A percentile compares a stretch with the other conserved stretches of the same genome.
Conservation (phyloP, 2,329 filamentous ascomycete species). For the Raffaelea albimanens region DNA sequence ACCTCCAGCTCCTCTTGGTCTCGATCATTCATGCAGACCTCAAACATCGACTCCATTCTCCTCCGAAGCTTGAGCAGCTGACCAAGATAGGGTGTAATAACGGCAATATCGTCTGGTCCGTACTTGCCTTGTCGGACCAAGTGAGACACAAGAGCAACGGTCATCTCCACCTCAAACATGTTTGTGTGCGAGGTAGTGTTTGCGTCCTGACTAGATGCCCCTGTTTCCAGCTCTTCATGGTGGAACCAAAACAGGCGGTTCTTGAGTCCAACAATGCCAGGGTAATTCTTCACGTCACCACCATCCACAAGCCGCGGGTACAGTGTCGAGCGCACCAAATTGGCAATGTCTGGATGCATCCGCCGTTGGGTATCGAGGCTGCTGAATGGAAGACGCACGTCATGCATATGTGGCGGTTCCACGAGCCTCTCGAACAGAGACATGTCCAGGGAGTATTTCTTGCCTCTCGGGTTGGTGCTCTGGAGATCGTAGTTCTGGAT, state of each 20-base stretch:
- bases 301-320: slow-evolving; percentile 49
- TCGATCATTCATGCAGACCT: slow-evolving; percentile 54
- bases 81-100: slow-evolving; percentile 57
- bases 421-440: slow-evolving; percentile 49
- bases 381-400: slow-evolving; percentile 18
- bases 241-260: slow-evolving; percentile 51
- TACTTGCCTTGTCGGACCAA: slow-evolving; percentile 57
- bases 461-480: slow-evolving; percentile 36
- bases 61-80: slow-evolving; percentile 41
- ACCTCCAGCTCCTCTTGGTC: slow-evolving; percentile 45
- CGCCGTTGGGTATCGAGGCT: slow-evolving; percentile 49
- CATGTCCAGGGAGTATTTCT: slow-evolving; percentile 44
- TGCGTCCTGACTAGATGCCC: slow-evolving; percentile 17
- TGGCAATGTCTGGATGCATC: slow-evolving; percentile 55
- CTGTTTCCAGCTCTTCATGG: slow-evolving; percentile 40
- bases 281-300: slow-evolving; percentile 24
- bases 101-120: slow-evolving; percentile 50
- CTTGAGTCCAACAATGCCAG: slow-evolving; percentile 43
- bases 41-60: slow-evolving; percentile 37
- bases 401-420: slow-evolving; percentile 5
- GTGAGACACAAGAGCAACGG: slow-evolving; percentile 51
- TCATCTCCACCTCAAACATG: slow-evolving; percentile 55
- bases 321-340: slow-evolving; percentile 44
- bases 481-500: slow-evolving; percentile 46
- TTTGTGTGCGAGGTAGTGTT: slow-evolving; percentile 7